Conservation (phyloP, 306 rosid genomes). For the Chamaecrista fasciculata region DNA sequence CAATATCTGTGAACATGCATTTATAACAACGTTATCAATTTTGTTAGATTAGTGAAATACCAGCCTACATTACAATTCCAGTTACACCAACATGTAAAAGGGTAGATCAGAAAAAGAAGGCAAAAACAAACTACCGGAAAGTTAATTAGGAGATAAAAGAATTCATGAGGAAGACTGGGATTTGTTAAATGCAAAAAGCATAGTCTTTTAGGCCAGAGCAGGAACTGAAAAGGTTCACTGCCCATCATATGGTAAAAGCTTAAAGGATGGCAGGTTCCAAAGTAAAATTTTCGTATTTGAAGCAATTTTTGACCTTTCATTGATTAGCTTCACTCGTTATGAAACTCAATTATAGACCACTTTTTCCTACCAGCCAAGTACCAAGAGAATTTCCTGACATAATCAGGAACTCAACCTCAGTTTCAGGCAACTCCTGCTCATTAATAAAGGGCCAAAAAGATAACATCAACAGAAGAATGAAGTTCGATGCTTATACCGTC, state of each 20-base stretch:
- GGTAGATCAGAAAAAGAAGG: constrained; percentile 17
- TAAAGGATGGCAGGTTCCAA: not conserved
- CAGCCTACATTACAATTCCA: too few species aligned
- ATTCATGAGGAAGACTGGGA: constrained; percentile 24
- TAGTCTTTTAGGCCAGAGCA: not conserved
- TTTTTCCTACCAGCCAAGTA: not conserved
- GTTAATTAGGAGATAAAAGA: constrained; percentile 12
- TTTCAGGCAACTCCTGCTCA: not conserved
- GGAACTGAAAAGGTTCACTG: not conserved
- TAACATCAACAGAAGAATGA: not conserved
- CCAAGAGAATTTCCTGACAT: not conserved
- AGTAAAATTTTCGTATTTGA: not conserved
- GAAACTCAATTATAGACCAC: not conserved
- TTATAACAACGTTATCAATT: constrained; percentile 21
- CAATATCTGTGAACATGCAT: constrained; percentile 54
- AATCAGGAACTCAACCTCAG: not conserved
- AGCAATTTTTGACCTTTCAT: not conserved
- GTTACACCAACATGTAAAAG: constrained; percentile 23
- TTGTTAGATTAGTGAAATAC: too few species aligned
- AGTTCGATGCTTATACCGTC: constrained; percentile 56
- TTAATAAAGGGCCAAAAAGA: not conserved
- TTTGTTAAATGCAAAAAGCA: constrained; percentile 18
- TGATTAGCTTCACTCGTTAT: not conserved
- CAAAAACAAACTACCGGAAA: constrained; percentile 11
- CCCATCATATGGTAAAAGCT: not conserved